phyloP scores from a whole-genome alignment of 2,329 filamentous ascomycete species.

The Colletotrichum agaves region DNA sequence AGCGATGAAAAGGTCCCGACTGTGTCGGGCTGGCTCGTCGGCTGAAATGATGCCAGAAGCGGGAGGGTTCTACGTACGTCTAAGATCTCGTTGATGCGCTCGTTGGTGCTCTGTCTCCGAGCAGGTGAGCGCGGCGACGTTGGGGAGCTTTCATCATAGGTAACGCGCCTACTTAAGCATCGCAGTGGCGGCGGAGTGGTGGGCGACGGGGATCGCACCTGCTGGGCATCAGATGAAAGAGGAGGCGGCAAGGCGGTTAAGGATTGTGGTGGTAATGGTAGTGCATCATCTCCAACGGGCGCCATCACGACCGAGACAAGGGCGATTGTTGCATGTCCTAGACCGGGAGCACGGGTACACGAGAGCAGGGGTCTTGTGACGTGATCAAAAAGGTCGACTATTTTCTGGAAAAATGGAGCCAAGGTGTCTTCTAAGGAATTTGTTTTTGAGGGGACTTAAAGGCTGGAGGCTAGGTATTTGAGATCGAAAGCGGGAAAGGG shows the following conservation, averaged over 20 bases:
- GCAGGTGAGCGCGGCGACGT: conserved; percentile 24
- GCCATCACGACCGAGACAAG: conserved; percentile 34
- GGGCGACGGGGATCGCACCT: conserved; percentile 20
- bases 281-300: conserved; percentile 26
- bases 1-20: conserved; percentile 10
- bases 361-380: conserved; percentile 44
- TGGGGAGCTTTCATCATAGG: conserved; percentile 27
- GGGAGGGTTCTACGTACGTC: conserved; percentile 48
- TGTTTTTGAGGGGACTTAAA: neutral
- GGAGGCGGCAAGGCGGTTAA: conserved; percentile 1
- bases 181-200: conserved; percentile 15
- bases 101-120: conserved; percentile 45
- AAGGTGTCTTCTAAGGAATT: conserved; percentile 1
- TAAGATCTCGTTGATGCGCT: conserved; percentile 58
- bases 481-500: neutral
- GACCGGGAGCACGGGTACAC: conserved; percentile 13
- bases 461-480: neutral
- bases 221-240: conserved; percentile 22
- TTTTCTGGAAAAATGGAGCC: neutral
- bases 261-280: conserved; percentile 2
- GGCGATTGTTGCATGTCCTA: conserved; percentile 14
- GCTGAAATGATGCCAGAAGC: conserved; percentile 12
- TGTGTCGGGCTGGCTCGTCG: neutral
- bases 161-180: conserved; percentile 28
- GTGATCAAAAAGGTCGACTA: conserved; percentile 12